A percentile compares a stretch with the other conserved stretches of the same genome.
Conservation (phyloP, 257 asterid genomes). For the Fraxinus cuspidata region DNA sequence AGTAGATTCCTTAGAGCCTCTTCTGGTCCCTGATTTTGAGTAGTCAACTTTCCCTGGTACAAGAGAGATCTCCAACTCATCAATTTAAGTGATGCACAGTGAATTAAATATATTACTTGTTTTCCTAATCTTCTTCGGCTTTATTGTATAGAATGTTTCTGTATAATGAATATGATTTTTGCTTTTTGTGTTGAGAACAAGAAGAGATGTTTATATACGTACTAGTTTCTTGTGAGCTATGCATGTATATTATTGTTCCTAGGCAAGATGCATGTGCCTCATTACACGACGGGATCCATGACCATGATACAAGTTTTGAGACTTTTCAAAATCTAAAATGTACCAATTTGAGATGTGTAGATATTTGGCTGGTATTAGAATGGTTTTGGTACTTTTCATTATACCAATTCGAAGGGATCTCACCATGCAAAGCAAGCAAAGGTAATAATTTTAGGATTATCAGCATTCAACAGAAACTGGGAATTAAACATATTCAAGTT, state of each 20-base stretch:
- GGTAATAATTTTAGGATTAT: too few relatives aligned
- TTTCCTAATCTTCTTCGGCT: background rate
- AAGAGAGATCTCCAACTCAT: background rate
- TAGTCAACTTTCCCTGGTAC: slow-evolving; percentile 33
- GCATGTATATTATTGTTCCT: background rate
- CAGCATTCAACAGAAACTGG: too few relatives aligned
- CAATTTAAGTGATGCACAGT: background rate
- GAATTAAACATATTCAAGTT: too few relatives aligned
- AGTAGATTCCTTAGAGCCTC: slow-evolving; percentile 88
- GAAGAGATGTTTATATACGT: background rate
- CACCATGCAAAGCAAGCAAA: too few relatives aligned
- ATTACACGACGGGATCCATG: background rate
- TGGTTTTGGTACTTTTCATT: too few relatives aligned
- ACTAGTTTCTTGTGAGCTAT: background rate
- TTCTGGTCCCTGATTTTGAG: slow-evolving; percentile 43
- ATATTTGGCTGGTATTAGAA: too few relatives aligned
- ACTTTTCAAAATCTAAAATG: too few relatives aligned
- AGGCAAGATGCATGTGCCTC: background rate
- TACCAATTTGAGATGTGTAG: too few relatives aligned
- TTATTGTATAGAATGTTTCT: background rate
- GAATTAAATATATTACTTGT: background rate
- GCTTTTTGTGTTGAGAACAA: background rate
- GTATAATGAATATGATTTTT: background rate
- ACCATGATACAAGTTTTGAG: background rate
- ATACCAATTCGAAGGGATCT: too few relatives aligned